These are phyloP conservation scores for Pichia sp. DNA, from an alignment of 1,139 yeast genomes.

Conservation along the genomic window DNA sequence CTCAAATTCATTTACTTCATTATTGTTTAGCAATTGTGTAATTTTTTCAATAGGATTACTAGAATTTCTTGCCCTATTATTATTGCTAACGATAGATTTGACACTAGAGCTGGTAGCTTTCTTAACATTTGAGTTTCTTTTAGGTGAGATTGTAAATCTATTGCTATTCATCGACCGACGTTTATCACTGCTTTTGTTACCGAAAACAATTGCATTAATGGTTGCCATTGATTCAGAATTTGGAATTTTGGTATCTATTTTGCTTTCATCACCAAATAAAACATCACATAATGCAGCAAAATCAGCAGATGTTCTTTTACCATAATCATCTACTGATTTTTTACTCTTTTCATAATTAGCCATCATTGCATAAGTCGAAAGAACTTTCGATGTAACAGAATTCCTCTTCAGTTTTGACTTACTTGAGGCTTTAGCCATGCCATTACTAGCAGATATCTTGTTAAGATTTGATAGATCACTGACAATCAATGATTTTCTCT, in stretches of 20 bases:
- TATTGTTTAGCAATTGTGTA: constrained; percentile 27
- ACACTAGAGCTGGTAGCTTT: constrained; percentile 6
- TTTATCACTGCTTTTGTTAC: constrained; percentile 16
- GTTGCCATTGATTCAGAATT: constrained; percentile 27
- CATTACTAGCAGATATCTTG: constrained; percentile 1
- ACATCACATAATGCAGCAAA: constrained; percentile 73
- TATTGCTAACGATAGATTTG: constrained; percentile 2
- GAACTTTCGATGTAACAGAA: constrained; percentile 60
- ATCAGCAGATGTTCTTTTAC: constrained; percentile 69
- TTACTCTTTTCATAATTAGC: constrained; percentile 49
- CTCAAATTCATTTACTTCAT: constrained; percentile 37
- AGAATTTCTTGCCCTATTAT: constrained; percentile 9
- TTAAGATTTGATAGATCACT: constrained; percentile 8
- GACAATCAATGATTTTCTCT: constrained; percentile 8
- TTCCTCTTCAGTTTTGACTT: constrained; percentile 48
- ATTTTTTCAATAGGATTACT: constrained; percentile 27
- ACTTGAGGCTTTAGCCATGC: constrained; percentile 5
- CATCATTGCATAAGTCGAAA: constrained; percentile 64
- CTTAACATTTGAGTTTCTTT: constrained; percentile 2
- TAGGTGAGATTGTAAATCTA: constrained; percentile 11
- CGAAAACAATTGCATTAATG: constrained; percentile 24
- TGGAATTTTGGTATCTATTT: constrained; percentile 15
- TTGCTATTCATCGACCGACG: constrained; percentile 6
- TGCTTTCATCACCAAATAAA: constrained; percentile 42
- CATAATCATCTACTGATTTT: constrained; percentile 65